These are phyloP conservation scores for Malbranchea zuffiana DNA, from an alignment of 2,329 filamentous ascomycete species.

Conservation along the genomic window DNA sequence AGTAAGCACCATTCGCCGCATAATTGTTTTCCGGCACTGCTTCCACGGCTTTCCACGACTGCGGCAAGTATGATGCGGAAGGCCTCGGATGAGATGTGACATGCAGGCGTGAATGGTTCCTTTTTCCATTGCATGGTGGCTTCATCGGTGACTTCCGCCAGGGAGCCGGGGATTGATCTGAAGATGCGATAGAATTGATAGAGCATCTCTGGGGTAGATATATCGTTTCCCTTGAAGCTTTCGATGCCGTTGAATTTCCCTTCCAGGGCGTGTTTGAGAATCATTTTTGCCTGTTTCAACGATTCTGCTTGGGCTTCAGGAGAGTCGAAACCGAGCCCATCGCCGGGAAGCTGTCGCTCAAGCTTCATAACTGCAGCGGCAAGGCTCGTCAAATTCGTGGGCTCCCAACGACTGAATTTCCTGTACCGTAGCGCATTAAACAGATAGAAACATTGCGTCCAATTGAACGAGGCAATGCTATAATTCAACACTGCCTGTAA, in stretches of 20 bases:
- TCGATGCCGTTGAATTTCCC: slow-evolving; percentile 26
- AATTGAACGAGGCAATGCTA: slow-evolving; percentile 25
- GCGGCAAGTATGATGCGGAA: slow-evolving; percentile 47
- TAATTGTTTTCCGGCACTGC: slow-evolving; percentile 37
- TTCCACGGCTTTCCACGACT: slow-evolving; percentile 42
- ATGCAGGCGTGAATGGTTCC: slow-evolving; percentile 16
- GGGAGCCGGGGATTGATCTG: slow-evolving; percentile 22
- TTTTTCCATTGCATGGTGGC: slow-evolving; percentile 14
- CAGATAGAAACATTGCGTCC: slow-evolving; percentile 25
- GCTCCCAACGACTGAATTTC: slow-evolving; percentile 28
- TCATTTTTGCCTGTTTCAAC: slow-evolving; percentile 21
- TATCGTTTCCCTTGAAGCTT: slow-evolving; percentile 5
- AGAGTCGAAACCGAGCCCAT: neutral
- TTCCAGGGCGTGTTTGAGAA: slow-evolving; percentile 26
- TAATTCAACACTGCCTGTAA: slow-evolving; percentile 28
- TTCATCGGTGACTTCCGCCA: slow-evolving; percentile 21
- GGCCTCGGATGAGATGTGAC: slow-evolving; percentile 27
- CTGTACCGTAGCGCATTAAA: slow-evolving; percentile 26
- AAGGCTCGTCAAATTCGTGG: slow-evolving; percentile 27
- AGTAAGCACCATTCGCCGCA: slow-evolving; percentile 40
- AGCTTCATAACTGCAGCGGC: slow-evolving; percentile 33
- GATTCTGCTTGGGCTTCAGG: slow-evolving; percentile 13
- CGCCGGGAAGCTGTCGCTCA: slow-evolving; percentile 15
- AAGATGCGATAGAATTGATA: slow-evolving; percentile 25
- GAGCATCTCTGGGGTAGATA: slow-evolving; percentile 16